phyloP scores from a whole-genome alignment of 129 eudicot genomes.

The Pulicaria dysenterica region DNA sequence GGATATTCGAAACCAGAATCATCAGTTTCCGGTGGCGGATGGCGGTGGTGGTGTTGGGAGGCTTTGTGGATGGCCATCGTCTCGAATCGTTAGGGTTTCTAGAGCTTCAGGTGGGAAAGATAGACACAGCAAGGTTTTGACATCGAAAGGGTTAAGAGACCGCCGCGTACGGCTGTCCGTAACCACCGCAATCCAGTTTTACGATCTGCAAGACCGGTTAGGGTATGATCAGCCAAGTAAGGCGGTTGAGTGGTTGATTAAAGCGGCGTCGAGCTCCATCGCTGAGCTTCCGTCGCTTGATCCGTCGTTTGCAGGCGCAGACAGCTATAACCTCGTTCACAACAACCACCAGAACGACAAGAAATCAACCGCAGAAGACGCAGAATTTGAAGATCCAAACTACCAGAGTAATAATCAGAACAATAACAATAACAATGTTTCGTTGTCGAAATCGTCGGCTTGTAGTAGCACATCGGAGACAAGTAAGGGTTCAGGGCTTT shows the following conservation, averaged over 20 bases:
- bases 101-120: slow-evolving; percentile 88
- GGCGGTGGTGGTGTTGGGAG: slow-evolving; percentile 42
- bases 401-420: not conserved
- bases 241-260: slow-evolving; percentile 87
- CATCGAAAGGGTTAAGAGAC: slow-evolving; percentile 79
- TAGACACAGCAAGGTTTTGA: slow-evolving; percentile 81
- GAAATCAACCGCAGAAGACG: not conserved
- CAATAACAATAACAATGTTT: not conserved
- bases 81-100: slow-evolving; percentile 88
- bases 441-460: slow-evolving; percentile 51
- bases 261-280: slow-evolving; percentile 67
- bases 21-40: slow-evolving; percentile 8
- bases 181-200: slow-evolving; percentile 76
- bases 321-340: not conserved
- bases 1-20: slow-evolving; percentile 19
- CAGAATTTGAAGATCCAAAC: slow-evolving; percentile 42
- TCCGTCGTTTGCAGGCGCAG: slow-evolving; percentile 48
- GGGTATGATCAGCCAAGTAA: slow-evolving; percentile 90
- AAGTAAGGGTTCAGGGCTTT: slow-evolving; percentile 73
- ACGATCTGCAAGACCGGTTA: slow-evolving; percentile 79
- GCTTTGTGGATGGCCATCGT: slow-evolving; percentile 66
- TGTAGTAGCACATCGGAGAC: slow-evolving; percentile 82
- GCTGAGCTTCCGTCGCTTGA: slow-evolving; percentile 63
- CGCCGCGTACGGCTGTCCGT: slow-evolving; percentile 80
- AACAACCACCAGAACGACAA: not conserved